Base-by-base conservation (phyloP, 75 land plant genomes). In the Sequoiadendron giganteum region DNA sequence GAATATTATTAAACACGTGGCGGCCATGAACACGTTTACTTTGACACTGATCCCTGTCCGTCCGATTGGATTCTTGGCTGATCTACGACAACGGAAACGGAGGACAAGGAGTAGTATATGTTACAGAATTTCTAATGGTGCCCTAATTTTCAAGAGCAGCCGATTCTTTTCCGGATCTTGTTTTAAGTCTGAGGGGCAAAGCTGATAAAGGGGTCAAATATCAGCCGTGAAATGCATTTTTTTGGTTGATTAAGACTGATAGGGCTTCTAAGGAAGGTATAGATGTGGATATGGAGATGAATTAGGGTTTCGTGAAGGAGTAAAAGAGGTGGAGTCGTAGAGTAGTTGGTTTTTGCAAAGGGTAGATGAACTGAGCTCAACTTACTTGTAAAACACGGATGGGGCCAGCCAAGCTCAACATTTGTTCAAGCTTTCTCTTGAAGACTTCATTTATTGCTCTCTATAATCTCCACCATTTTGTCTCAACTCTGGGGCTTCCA, bases 321-420 rank as follows among this genome's bases (percentile, higher is more conserved):
- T 82, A 47, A 47, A 82, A 10, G 84, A 82, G 45, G 42, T 47
- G 84, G 84, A 82, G 84, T 82, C 84, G 84, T 82, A 82, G 84
- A 82, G 84, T 82, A 47, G 84, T 82, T 82, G 84, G 48, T 82
- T 79, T 79, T 19, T 79, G 42, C 82, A 79, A 39, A 79, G 82
- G 82, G 84, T 82, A 82, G 84, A 82, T 82, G 47, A 82, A 42
- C 84, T 82, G 84, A 82, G 43, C 49, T 82, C 48, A n/a, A 82
- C 32, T 82, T 82, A 82, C 84, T 82, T 82, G 84, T 42, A 13
- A 3, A 25, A 47, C 49, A 82, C 84, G 84, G 8, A 45, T 18
- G 84, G 30, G 28, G 10, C 52, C n/a, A 48, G 28, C 32, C 47
- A 28, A 3, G 32, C 9, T 28, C 32, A 82, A 82, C 43, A 49